Base-by-base conservation (phyloP, 164 flowering plant species). In the Magnolia changhungtana region DNA sequence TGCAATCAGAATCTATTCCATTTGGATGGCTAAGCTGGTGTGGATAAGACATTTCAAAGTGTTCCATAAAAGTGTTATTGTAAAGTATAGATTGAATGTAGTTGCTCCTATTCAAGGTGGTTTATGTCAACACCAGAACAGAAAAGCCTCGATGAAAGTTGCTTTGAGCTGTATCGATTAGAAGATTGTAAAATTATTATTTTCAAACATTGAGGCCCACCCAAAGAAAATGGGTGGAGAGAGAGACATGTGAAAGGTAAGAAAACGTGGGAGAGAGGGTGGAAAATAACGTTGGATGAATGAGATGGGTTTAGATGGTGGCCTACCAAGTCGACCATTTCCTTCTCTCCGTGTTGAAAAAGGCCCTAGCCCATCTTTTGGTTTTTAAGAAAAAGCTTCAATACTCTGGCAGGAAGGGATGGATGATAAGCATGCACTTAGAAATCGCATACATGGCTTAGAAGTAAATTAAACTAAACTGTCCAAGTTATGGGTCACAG, bases 261-360 rank as follows among this genome's bases (percentile, higher is more conserved):
- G 23, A 49, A 23, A 75, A 64, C 23, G 65, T 18, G 20, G 7
- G 59, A n/a, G 37, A 16, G 19, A 61, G 8, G 21, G 67, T 61
- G 69, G 73, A 75, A 61, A n/a, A 67, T 16, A 50, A 45, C 19
- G 11, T 70, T 49, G 27, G 58, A 45, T 67, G 70, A 67, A 7
- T 23, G 2, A 8, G 9, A 67, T 21, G 55, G 50, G 16, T 16
- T 65, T 65, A 24, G 51, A 31, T 52, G 78, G 74, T 81, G 82
- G 81, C 82, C 85, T 23, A 81, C 84, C 75, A 72, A 37, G 74
- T 27, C 63, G 82, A 85, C 83, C 78, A 74, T 74, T 82, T 82
- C 83, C 63, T 18, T 29, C 37, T 55, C 51, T 65, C 24, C 20
- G 8, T 50, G 72, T 70, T 70, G 72, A 70, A 70, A 70, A 50